phyloP scores from a whole-genome alignment of 768 basidiomycete genomes.

The Hericium coralloides region DNA sequence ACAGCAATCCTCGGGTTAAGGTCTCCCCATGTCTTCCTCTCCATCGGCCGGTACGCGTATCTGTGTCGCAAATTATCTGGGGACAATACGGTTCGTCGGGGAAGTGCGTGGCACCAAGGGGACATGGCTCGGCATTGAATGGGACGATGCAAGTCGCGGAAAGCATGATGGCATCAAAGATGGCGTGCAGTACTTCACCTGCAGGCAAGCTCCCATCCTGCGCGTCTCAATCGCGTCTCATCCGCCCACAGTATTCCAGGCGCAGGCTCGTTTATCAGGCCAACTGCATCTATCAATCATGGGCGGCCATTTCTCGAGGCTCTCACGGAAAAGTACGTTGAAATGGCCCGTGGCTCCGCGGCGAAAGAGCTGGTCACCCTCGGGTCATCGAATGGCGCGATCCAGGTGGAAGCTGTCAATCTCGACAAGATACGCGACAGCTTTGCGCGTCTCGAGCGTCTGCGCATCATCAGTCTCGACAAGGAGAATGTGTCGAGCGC shows the following conservation, averaged over 20 bases:
- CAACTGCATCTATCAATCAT: slow-evolving; percentile 44
- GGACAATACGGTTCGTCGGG: slow-evolving; percentile 67
- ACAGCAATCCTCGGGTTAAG: background rate
- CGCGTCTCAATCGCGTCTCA: background rate
- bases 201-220: slow-evolving; percentile 42
- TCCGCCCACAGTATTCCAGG: slow-evolving; percentile 36
- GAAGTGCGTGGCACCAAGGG: slow-evolving; percentile 53
- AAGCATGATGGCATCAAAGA: slow-evolving; percentile 84
- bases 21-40: background rate
- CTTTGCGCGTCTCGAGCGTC: slow-evolving; percentile 51
- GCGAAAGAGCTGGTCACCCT: slow-evolving; percentile 57
- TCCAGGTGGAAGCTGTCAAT: slow-evolving; percentile 80
- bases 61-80: slow-evolving; percentile 40
- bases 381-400: slow-evolving; percentile 75
- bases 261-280: slow-evolving; percentile 77
- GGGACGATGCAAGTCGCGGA: slow-evolving; percentile 80
- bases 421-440: slow-evolving; percentile 71
- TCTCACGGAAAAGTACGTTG: slow-evolving; percentile 70
- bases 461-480: slow-evolving; percentile 79
- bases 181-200: slow-evolving; percentile 68
- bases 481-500: slow-evolving; percentile 50
- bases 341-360: slow-evolving; percentile 40
- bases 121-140: slow-evolving; percentile 93
- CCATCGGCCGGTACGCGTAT: slow-evolving; percentile 41
- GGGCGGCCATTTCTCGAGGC: slow-evolving; percentile 72